Percentiles rank a stretch among this genome's conserved stretches.
These are phyloP conservation scores for Cyberlindnera maclurae DNA, from an alignment of 805 yeast species.

Conservation along the genomic window DNA sequence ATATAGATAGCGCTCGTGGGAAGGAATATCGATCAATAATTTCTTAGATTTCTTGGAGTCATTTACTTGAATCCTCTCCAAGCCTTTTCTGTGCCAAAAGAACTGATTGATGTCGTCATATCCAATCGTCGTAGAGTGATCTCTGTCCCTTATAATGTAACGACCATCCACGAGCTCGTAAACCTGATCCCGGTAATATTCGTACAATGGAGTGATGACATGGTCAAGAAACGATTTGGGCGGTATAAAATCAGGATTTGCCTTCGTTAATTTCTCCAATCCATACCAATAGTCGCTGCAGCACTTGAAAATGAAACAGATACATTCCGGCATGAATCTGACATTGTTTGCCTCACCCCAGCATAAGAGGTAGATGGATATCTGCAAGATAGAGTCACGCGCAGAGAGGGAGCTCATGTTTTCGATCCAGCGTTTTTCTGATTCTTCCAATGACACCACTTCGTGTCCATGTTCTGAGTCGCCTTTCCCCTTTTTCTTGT, in stretches of 20 bases:
- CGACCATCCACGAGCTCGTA: constrained; percentile 38
- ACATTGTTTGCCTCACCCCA: constrained; percentile 92
- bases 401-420: constrained; percentile 45
- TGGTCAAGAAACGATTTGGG: constrained; percentile 46
- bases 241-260: constrained; percentile 26
- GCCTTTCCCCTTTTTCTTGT: constrained; percentile 2
- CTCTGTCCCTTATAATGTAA: constrained; percentile 45
- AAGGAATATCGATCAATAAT: constrained; percentile 29
- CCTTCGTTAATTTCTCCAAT: constrained; percentile 29
- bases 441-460: constrained; percentile 29
- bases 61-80: constrained; percentile 45
- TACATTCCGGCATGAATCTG: constrained; percentile 83
- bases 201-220: constrained; percentile 67
- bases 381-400: constrained; percentile 51
- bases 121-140: constrained; percentile 67
- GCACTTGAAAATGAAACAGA: constrained; percentile 79
- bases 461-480: background rate
- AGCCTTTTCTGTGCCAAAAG: constrained; percentile 75
- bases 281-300: constrained; percentile 62
- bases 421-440: constrained; percentile 43
- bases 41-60: constrained; percentile 29
- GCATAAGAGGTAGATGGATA: constrained; percentile 62
- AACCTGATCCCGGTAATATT: constrained; percentile 48
- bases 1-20: constrained; percentile 46
- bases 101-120: constrained; percentile 87